phyloP scores from a whole-genome alignment of 768 basidiomycete species.

The Amanita subjunquillea region DNA sequence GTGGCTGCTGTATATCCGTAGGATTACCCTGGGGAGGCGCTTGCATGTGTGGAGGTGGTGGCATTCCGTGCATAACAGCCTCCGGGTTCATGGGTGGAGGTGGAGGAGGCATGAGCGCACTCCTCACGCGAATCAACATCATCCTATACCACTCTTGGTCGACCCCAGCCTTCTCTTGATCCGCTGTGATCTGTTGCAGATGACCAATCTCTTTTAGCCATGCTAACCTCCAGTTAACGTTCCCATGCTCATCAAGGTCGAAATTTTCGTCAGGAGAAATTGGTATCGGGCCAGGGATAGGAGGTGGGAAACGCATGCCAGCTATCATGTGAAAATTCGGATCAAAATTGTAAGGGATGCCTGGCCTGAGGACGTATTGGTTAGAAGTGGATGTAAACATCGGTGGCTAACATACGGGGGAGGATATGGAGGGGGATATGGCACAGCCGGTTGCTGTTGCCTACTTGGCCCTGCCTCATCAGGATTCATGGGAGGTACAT shows the following conservation, averaged over 20 bases:
- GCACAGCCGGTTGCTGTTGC: constrained; percentile 30
- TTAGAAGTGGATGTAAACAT: neutral
- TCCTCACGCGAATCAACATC: constrained; percentile 75
- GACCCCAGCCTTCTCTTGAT: constrained; percentile 75
- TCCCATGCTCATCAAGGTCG: constrained; percentile 69
- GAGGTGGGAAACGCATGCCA: constrained; percentile 54
- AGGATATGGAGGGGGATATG: constrained; percentile 54
- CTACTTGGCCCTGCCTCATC: constrained; percentile 55
- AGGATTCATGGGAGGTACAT: constrained; percentile 43
- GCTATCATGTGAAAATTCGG: constrained; percentile 63
- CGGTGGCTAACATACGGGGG: constrained; percentile 31
- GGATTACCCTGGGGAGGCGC: constrained; percentile 26
- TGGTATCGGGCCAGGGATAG: constrained; percentile 40
- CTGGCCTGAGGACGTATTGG: constrained; percentile 7
- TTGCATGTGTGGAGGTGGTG: constrained; percentile 25
- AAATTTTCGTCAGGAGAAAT: constrained; percentile 56
- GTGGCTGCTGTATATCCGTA: constrained; percentile 29
- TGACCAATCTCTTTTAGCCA: constrained; percentile 76
- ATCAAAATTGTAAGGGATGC: constrained; percentile 45
- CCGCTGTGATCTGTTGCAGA: constrained; percentile 64
- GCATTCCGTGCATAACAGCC: constrained; percentile 35
- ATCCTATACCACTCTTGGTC: constrained; percentile 81
- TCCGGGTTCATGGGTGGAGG: constrained; percentile 41
- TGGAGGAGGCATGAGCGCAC: constrained; percentile 46
- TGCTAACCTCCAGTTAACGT: constrained; percentile 69